Base-by-base conservation (phyloP, 768 basidiomycete species). In the Wakefieldia striispora region DNA sequence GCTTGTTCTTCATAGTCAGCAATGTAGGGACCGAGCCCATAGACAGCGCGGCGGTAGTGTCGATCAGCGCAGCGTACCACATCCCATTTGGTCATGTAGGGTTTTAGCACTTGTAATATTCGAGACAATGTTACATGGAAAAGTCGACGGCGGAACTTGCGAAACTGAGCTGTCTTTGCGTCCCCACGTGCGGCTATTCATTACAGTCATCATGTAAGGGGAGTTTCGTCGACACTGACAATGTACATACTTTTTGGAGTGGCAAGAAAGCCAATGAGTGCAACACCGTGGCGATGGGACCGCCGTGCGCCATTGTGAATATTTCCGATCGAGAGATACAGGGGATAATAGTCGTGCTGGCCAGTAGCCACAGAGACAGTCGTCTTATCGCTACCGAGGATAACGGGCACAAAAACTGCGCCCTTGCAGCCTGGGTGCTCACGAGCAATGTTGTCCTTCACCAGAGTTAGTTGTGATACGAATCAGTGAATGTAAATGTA, bases 41-140 rank as follows among this genome's bases (percentile, higher is more conserved):
- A 47, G 2, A 47, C 23, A 1, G 17, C 21, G 1, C 16, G 21
- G 0, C 54, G 54, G 43, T 52, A 69, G 43, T 68, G 58, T 1
- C 67, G 60, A 55, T 74, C 72, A 0, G 45, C 51, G 37, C 62
- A 73, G 0, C 40, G 42, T 0, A 49, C 40, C 4, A 73, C 55
- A 16, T 51, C 39, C 0, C 64, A 59, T 10, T 44, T 55, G 0
- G 53, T 54, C 72, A 73, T 72, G 3, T 36, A 46, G 0, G 59
- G 54, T 29, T 47, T 51, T 0, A 73, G 47, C 19, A 10, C 47
- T 54, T 49, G 19, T n/a, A 72, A 54, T 16, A 72, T 68, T 2
- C 41, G 0, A 50, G 39, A 35, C 1, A 53, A 17, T 17, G 52
- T 45, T 14, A 53, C 26, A 43, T 73, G 70, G 31, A 68, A 70